A percentile compares a stretch with the other conserved stretches of the same genome.
These are phyloP conservation scores for Kwoniella heveanensis DNA, from an alignment of 768 basidiomycete genomes.

Conservation along the genomic window DNA sequence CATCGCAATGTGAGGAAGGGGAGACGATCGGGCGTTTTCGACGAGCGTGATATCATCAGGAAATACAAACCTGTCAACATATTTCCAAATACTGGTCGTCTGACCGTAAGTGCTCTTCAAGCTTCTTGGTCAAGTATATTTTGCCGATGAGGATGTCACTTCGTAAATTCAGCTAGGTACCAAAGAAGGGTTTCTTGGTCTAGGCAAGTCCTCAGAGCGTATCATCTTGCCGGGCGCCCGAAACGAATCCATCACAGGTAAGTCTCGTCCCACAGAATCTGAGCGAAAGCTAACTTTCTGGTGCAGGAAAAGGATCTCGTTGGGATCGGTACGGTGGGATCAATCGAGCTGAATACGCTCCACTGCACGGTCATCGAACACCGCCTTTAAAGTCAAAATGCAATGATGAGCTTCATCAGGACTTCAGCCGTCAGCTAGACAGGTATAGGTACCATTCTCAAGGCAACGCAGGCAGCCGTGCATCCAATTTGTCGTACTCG, in stretches of 20 bases:
- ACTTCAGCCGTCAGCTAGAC: neutral
- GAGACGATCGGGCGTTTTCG: neutral
- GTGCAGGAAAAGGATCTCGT: too few species aligned
- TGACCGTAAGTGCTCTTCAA: slow-evolving; percentile 7
- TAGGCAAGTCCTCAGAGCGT: slow-evolving; percentile 13
- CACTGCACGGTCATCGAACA: neutral
- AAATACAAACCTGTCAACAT: slow-evolving; percentile 10
- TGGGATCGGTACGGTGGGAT: neutral
- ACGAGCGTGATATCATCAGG: neutral
- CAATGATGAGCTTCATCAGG: too few species aligned
- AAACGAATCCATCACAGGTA: neutral
- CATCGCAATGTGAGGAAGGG: too few species aligned
- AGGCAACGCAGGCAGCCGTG: neutral
- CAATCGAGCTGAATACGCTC: neutral
- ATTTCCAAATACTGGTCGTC: neutral
- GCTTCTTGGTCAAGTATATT: too few species aligned
- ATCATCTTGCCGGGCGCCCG: neutral
- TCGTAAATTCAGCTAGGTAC: neutral
- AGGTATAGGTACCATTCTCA: neutral
- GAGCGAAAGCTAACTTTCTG: too few species aligned
- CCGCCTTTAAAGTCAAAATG: too few species aligned
- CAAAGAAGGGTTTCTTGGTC: slow-evolving; percentile 3
- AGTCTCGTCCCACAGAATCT: too few species aligned
- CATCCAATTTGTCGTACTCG: neutral
- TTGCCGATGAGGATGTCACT: too few species aligned